Conservation (phyloP, 495 filamentous ascomycete genomes). For the Polyplosphaeria fusca region DNA sequence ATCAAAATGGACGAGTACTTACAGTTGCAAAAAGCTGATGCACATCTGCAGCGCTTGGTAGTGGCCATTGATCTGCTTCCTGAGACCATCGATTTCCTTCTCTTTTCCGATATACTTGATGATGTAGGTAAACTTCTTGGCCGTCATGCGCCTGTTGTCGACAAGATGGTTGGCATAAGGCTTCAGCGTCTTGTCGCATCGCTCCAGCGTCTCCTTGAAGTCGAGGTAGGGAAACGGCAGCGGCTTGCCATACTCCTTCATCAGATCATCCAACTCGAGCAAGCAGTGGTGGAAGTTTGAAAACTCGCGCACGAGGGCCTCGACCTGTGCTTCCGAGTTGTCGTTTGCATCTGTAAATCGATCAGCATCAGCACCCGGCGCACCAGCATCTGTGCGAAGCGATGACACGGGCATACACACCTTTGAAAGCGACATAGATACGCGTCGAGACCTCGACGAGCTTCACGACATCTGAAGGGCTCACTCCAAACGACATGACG, state of each 20-base stretch:
- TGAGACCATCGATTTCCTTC: constrained; percentile 18
- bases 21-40: constrained; percentile 24
- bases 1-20: too few relatives aligned
- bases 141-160: constrained; percentile 16
- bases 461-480: constrained; percentile 25
- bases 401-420: not conserved
- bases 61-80: constrained; percentile 20
- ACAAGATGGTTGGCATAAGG: constrained; percentile 22
- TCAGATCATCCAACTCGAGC: constrained; percentile 17
- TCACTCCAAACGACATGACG: constrained; percentile 27
- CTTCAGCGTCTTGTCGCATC: constrained; percentile 21
- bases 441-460: constrained; percentile 22
- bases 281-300: constrained; percentile 26
- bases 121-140: constrained; percentile 11
- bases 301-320: constrained; percentile 20
- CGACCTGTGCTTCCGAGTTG: constrained; percentile 20
- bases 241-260: constrained; percentile 27
- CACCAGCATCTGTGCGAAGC: not conserved
- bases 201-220: constrained; percentile 24
- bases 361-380: not conserved
- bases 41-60: constrained; percentile 25
- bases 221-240: constrained; percentile 22
- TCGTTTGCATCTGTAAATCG: constrained; percentile 27
- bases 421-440: constrained; percentile 26
- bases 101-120: constrained; percentile 30